Base-by-base conservation (phyloP, 768 basidiomycete genomes). In the Amyloporia xantha region DNA sequence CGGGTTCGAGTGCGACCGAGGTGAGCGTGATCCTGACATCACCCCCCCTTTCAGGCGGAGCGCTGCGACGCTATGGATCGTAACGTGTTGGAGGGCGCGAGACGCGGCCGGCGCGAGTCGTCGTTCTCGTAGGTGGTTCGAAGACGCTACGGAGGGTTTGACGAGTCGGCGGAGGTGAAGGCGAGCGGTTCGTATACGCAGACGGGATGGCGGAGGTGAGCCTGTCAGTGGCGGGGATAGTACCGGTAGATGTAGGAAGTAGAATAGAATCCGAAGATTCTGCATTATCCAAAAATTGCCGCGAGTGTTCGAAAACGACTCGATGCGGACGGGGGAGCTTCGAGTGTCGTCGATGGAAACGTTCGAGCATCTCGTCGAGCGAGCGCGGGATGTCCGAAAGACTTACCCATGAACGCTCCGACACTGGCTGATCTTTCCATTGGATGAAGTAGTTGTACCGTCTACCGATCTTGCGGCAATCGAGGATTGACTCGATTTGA, bases 401-500 rank as follows among this genome's bases (percentile, higher is more conserved):
- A 2, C 66, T 58, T 45, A 68, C 54, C 70, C 71, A 69, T 10
- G 65, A 65, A 46, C 63, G 57, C 46, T 71, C 63, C 38, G 62
- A 58, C 7, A 59, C 56, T 6, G 58, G 53, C 33, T 51, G 51
- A 35, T 51, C 50, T 33, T 53, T 51, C 63, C 61, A 71, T 4
- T 44, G 49, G 2, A 68, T 61, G 25, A 70, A 57, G 48, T 72
- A 69, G n/a, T 71, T 64, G 54, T 60, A 70, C 23, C 65, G 58
- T 20, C 55, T 59, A 6, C 69, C 68, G 44, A 63, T 58, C 44
- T 67, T 66, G 26, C 66, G 63, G 13, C 49, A 59, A 37, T 70
- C 67, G 37, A 67, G 57, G 35, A 70, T 60, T 1, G 49, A 24
- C 4, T 54, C 43, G 47, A 68, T 59, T 4, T 47, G 26, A 26